A percentile compares a stretch with the other conserved stretches of the same genome.
These are phyloP conservation scores for Eucalyptus camaldulensis DNA, from an alignment of 345 rosid species.

Conservation along the genomic window DNA sequence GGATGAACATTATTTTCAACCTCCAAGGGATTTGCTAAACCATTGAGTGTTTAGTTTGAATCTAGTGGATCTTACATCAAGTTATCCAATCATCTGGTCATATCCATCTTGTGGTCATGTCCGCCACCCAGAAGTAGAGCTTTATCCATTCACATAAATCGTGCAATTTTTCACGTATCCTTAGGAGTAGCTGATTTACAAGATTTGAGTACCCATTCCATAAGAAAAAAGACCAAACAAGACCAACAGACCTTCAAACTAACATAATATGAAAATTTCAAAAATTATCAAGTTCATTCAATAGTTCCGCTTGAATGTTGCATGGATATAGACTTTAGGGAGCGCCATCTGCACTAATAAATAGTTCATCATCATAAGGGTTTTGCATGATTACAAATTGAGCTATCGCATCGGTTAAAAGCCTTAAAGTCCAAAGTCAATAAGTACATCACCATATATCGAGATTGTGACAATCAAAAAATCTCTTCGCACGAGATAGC, in stretches of 20 bases:
- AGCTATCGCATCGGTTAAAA: accelerated
- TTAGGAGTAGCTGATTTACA: accelerated
- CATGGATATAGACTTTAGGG: not conserved
- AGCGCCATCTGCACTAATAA: not conserved
- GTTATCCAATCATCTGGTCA: not conserved
- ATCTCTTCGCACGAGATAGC: not conserved
- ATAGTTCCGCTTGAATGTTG: not conserved
- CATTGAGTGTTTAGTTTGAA: not conserved
- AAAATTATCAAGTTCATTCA: not conserved
- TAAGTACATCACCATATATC: not conserved
- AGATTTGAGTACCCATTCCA: not conserved
- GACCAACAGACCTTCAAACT: not conserved
- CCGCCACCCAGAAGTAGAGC: not conserved
- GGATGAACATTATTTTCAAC: not conserved
- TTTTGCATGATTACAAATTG: not conserved
- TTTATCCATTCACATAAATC: accelerated
- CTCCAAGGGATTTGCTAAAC: not conserved
- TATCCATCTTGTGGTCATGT: not conserved
- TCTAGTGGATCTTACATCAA: not conserved
- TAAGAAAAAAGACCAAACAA: not conserved
- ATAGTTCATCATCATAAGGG: accelerated
- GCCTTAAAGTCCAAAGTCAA: not conserved
- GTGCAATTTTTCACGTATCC: not conserved
- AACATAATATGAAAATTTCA: not conserved
- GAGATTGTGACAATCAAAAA: not conserved